phyloP scores from a whole-genome alignment of 2,329 filamentous ascomycete genomes.

The Diplodia mutila region DNA sequence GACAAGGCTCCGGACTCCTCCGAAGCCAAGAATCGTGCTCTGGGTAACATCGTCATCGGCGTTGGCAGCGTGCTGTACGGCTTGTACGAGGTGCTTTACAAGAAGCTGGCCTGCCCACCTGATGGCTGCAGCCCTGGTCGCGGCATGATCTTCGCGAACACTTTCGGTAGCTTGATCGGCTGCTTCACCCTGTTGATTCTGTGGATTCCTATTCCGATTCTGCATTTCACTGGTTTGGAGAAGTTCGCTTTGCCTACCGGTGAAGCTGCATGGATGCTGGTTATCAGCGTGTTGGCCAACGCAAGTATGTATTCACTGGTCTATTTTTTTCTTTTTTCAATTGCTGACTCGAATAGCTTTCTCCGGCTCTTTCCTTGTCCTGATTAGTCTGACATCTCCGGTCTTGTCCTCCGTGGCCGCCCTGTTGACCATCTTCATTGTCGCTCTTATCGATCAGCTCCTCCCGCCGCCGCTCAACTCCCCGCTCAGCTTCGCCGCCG shows the following conservation, averaged over 20 bases:
- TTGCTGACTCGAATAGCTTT: constrained; percentile 58
- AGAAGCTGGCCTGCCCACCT: constrained; percentile 88
- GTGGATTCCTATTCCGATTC: constrained; percentile 86
- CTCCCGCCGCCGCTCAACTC: constrained; percentile 71
- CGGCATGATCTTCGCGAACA: constrained; percentile 95
- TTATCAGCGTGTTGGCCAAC: constrained; percentile 82
- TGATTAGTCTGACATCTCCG: constrained; percentile 90
- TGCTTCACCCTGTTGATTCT: constrained; percentile 82
- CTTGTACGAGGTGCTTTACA: constrained; percentile 96
- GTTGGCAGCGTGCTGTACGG: constrained; percentile 90
- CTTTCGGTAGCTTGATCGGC: constrained; percentile 86
- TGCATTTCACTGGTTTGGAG: constrained; percentile 80
- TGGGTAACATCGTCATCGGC: constrained; percentile 92
- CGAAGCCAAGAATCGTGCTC: constrained; percentile 68
- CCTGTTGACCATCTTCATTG: constrained; percentile 93
- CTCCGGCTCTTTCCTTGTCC: constrained; percentile 86
- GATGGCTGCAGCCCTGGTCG: constrained; percentile 82
- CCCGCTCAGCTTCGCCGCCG: constrained; percentile 72
- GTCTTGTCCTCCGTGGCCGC: constrained; percentile 92
- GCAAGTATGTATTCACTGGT: constrained; percentile 60
- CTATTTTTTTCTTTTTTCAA: not conserved
- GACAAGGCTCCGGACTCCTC: constrained; percentile 49
- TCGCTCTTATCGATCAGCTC: constrained; percentile 88
- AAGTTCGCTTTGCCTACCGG: constrained; percentile 80
- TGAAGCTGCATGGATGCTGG: constrained; percentile 76